Percentiles rank a stretch among this genome's conserved stretches.
Conservation (phyloP, 768 basidiomycete genomes). For the Leucogyrophana mollusca region DNA sequence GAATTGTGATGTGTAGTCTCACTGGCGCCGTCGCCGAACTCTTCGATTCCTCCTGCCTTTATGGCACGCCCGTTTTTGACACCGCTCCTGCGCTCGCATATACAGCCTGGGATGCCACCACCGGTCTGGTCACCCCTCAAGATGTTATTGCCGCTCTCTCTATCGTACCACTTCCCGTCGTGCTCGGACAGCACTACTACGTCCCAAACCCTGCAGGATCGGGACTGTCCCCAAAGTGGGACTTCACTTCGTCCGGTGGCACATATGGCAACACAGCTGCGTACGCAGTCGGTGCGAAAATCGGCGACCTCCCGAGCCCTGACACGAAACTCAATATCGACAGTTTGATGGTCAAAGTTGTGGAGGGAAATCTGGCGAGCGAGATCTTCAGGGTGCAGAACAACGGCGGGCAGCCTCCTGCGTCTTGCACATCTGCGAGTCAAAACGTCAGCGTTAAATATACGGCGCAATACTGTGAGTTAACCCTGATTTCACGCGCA, state of each 20-base stretch:
- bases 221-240: conserved; percentile 52
- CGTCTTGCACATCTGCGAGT: conserved; percentile 44
- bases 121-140: conserved; percentile 13
- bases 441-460: conserved; percentile 48
- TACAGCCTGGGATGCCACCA: conserved; percentile 24
- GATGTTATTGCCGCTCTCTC: conserved; percentile 13
- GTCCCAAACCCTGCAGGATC: conserved; percentile 42
- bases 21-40: conserved; percentile 51
- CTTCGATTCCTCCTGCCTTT: conserved; percentile 54
- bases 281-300: conserved; percentile 46
- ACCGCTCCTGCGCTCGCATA: conserved; percentile 32
- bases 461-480: conserved; percentile 51
- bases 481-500: not conserved
- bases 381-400: conserved; percentile 54
- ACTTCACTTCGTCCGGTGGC: conserved; percentile 45
- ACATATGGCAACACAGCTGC: conserved; percentile 41
- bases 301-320: conserved; percentile 41
- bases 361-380: conserved; percentile 48
- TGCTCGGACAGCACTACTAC: conserved; percentile 59
- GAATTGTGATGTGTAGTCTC: conserved; percentile 33
- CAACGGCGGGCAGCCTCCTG: conserved; percentile 51
- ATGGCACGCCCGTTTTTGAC: conserved; percentile 25
- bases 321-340: conserved; percentile 45
- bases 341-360: conserved; percentile 49
- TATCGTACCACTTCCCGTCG: conserved; percentile 10